Conservation (phyloP, 2,329 filamentous ascomycete genomes). For the Parascedosporium putredinis region DNA sequence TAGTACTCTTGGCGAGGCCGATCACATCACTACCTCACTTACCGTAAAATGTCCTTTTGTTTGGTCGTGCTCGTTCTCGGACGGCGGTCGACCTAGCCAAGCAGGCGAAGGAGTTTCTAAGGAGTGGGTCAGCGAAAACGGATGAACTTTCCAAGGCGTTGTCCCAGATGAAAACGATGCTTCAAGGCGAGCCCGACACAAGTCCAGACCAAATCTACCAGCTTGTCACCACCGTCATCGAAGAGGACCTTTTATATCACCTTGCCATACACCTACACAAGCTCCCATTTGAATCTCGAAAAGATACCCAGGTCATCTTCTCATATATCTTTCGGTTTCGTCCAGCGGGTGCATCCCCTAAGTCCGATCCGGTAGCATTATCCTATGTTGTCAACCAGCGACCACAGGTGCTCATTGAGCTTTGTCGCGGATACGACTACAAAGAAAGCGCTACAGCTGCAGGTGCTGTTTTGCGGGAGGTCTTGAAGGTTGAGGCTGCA, state of each 20-base stretch:
- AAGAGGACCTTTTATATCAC: slow-evolving; percentile 79
- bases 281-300: slow-evolving; percentile 89
- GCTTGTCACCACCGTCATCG: slow-evolving; percentile 72
- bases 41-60: slow-evolving; percentile 41
- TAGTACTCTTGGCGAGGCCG: too few relatives aligned
- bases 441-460: slow-evolving; percentile 87
- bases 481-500: slow-evolving; percentile 80
- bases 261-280: slow-evolving; percentile 74
- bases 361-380: slow-evolving; percentile 71
- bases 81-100: slow-evolving; percentile 43
- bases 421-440: slow-evolving; percentile 83
- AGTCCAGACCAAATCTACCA: slow-evolving; percentile 81
- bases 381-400: slow-evolving; percentile 80
- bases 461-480: slow-evolving; percentile 79
- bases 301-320: slow-evolving; percentile 92
- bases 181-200: slow-evolving; percentile 85
- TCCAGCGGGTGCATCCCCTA: slow-evolving; percentile 53
- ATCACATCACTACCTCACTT: not conserved
- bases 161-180: slow-evolving; percentile 79
- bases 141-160: slow-evolving; percentile 84
- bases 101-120: slow-evolving; percentile 28
- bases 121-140: slow-evolving; percentile 38
- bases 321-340: slow-evolving; percentile 90
- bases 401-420: slow-evolving; percentile 75
- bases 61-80: slow-evolving; percentile 40